These are phyloP conservation scores for Scenedesmus sp. DNA, from an alignment of 163 green algal species.

Conservation along the genomic window DNA sequence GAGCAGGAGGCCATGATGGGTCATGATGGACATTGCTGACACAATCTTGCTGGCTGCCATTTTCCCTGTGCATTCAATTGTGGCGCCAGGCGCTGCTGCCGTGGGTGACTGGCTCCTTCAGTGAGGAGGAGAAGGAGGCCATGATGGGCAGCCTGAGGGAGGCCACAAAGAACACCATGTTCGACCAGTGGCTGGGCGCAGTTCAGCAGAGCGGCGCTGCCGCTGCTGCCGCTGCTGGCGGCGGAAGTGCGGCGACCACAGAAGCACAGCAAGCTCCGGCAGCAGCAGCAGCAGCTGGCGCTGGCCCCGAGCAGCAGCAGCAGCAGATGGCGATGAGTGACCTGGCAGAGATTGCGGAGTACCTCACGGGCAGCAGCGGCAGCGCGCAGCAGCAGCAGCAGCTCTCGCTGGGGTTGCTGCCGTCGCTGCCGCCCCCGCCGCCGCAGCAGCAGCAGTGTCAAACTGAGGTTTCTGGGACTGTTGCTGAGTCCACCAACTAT, in stretches of 20 bases:
- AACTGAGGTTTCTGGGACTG: conserved; percentile 50
- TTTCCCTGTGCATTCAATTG: background rate
- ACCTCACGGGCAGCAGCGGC: conserved; percentile 57
- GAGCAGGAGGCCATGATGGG: conserved; percentile 94
- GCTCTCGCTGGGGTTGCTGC: background rate
- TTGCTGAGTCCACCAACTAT: conserved; percentile 72
- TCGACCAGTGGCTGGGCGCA: conserved; percentile 93
- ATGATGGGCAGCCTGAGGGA: conserved; percentile 94
- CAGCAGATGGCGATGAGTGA: conserved; percentile 18
- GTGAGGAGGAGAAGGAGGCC: conserved; percentile 82
- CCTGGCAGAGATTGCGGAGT: conserved; percentile 76
- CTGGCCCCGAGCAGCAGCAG: background rate
- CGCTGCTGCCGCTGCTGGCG: background rate
- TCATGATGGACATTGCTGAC: background rate
- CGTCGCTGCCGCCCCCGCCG: background rate
- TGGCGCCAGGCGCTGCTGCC: conserved; percentile 63
- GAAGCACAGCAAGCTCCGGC: background rate
- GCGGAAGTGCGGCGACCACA: background rate
- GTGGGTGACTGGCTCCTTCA: conserved; percentile 81
- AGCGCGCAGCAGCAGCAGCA: conserved; percentile 43
- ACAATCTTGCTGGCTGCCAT: background rate
- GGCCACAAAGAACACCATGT: conserved; percentile 94
- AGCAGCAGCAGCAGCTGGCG: background rate
- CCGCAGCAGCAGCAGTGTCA: conserved; percentile 5
- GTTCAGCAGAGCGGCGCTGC: conserved; percentile 50